Evolutionary conservation across 805 yeast genomes (phyloP).

Genomic region (Teunomyces cretensis): DNA sequence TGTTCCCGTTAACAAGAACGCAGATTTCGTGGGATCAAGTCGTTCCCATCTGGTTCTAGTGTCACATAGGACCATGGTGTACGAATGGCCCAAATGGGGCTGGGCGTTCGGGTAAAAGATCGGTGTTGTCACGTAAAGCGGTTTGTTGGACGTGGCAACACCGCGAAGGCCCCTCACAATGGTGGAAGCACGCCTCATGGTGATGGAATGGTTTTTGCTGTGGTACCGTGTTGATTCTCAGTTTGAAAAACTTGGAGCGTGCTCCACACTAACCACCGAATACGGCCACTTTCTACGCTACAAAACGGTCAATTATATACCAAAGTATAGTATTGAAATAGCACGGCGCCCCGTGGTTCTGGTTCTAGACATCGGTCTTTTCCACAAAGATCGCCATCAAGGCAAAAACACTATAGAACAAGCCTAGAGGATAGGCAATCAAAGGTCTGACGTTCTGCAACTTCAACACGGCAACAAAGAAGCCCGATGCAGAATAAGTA

Average conservation of each 20-base stretch:
- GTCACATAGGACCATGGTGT: constrained; percentile 84
- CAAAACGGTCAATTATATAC: no score
- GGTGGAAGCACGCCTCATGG: background rate
- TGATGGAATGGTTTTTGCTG: background rate
- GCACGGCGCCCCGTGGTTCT: background rate
- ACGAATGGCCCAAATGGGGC: constrained; percentile 93
- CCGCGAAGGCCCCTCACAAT: background rate
- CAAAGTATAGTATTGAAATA: no score
- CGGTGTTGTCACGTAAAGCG: constrained; percentile 75
- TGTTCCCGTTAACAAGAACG: constrained; percentile 82
- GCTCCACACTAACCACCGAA: background rate
- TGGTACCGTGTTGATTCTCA: background rate
- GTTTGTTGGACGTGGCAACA: constrained; percentile 13
- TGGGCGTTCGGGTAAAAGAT: constrained; percentile 93
- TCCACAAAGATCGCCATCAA: constrained; percentile 87
- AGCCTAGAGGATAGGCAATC: constrained; percentile 88
- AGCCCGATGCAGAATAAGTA: constrained; percentile 89
- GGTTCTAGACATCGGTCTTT: constrained; percentile 16
- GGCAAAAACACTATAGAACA: constrained; percentile 93
- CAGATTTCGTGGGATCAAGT: constrained; percentile 29
- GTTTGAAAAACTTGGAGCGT: background rate
- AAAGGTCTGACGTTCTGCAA: constrained; percentile 83
- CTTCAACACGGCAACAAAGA: constrained; percentile 81
- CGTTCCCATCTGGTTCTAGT: constrained; percentile 71
- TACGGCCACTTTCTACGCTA: no score